Evolutionary conservation across 164 flowering plant species (phyloP), one percentile per base, ranked within the genome.

Genomic region (Tinospora cordifolia): DNA sequence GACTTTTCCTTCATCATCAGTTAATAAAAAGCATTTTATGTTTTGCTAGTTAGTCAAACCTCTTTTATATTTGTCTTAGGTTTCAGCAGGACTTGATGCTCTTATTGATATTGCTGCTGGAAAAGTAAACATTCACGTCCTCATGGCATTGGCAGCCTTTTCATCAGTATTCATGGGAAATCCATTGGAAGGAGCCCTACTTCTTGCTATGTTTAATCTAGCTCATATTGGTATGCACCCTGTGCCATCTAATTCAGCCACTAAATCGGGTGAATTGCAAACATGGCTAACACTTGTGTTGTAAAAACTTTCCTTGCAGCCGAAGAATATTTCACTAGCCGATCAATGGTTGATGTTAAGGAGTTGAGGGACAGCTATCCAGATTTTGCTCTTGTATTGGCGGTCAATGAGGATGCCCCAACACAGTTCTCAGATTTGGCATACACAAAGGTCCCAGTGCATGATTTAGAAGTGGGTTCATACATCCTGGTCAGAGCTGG

Each of bases 81-180:
- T 91, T 12, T 90, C 98, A 49, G 88, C 98, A 15, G 84, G 91
- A 65, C 87, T 89, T 80, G 99, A 94, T 83, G 96, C 99, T 44
- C 80, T 85, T 58, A 77, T 82, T 65, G 99, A 94, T 79, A 82
- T 92, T 69, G 73, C 87, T 71, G 97, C 91, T 70, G 99, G 98
- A 26, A 94, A 81, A 71, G 91, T 94, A 25, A 94, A 92, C 71
- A 94, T 94, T 69, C 99, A 94, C 80, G 99, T 94, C 36, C 80
- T 94, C 57, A 94, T 94, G 99, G 98, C 99, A 26, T 85, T 94
- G 58, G 97, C 99, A 4, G 97, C 90, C 72, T 92, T 94, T 85
- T 96, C 99, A 63, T 92, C 99, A 7, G 81, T 88, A 19, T 87
- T 92, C 78, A 92, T 94, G 99, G 98, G 99, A 44, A 94, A 90